phyloP scores from a whole-genome alignment of 1,284 basidiomycete genomes.

The Boletus coffeatus region DNA sequence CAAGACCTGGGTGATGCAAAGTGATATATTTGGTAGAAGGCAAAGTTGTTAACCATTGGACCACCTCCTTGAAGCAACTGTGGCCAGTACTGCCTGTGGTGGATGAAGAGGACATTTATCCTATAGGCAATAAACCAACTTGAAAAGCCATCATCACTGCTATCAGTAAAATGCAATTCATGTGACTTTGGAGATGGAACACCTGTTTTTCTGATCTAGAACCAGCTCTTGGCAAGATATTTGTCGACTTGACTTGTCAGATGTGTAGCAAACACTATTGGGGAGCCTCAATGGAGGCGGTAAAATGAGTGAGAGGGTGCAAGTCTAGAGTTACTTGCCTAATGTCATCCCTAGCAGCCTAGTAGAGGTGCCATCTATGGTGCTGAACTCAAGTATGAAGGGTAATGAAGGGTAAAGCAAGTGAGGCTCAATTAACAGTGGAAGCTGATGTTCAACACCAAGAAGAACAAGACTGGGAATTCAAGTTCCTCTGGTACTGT shows the following conservation, averaged over 20 bases:
- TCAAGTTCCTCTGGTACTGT: too few species aligned
- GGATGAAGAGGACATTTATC: neutral
- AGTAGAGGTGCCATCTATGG: too few species aligned
- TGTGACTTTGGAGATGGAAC: neutral
- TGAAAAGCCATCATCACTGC: neutral
- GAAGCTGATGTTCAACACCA: too few species aligned
- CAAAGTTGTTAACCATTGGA: neutral
- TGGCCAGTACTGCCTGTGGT: neutral
- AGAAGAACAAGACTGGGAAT: too few species aligned
- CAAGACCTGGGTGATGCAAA: neutral
- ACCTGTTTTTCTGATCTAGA: neutral
- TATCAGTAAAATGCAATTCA: neutral
- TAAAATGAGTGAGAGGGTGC: too few species aligned
- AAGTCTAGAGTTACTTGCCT: too few species aligned
- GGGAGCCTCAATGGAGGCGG: too few species aligned
- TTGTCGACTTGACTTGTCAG: neutral
- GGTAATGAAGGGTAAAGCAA: too few species aligned
- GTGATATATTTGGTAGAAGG: neutral
- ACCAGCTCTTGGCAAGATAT: neutral
- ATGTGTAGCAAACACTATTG: neutral
- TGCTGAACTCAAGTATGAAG: too few species aligned
- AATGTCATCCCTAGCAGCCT: too few species aligned
- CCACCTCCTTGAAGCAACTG: neutral
- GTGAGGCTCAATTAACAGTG: too few species aligned
- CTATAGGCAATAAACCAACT: neutral